Evolutionary conservation across 2,329 filamentous ascomycete genomes (phyloP).

Genomic region (Thermothelomyces thermophilus): DNA sequence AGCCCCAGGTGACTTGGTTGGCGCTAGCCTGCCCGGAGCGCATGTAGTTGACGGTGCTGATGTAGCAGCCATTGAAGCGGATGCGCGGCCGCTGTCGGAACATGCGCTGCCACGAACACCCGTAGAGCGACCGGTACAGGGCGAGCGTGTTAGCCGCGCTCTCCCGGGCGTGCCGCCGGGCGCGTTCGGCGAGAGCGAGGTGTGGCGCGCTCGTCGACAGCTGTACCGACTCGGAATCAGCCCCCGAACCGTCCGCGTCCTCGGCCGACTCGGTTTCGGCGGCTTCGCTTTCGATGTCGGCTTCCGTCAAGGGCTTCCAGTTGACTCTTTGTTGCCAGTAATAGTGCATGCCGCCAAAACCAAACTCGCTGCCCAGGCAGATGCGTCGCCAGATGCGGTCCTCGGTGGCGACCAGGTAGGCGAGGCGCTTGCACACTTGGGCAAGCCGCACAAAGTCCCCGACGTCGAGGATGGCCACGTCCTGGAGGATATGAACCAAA

Average conservation of each 20-base stretch:
- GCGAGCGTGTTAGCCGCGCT: conserved; percentile 35
- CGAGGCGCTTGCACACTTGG: conserved; percentile 78
- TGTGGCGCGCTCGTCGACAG: background rate
- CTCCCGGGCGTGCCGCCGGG: conserved; percentile 23
- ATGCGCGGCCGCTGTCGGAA: conserved; percentile 79
- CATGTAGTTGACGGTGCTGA: conserved; percentile 92
- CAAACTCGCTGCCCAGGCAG: conserved; percentile 63
- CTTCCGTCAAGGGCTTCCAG: conserved; percentile 44
- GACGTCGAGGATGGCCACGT: conserved; percentile 67
- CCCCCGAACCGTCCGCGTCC: background rate
- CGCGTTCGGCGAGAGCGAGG: conserved; percentile 33
- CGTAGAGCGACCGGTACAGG: conserved; percentile 41
- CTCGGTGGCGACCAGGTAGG: conserved; percentile 77
- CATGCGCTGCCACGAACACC: conserved; percentile 56
- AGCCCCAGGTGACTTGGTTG: conserved; percentile 67
- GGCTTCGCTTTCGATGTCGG: conserved; percentile 24
- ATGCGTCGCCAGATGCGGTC: conserved; percentile 80
- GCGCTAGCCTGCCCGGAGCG: conserved; percentile 69
- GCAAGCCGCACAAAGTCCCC: conserved; percentile 69
- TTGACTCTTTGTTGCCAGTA: conserved; percentile 58
- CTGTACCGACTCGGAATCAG: background rate
- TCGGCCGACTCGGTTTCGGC: conserved; percentile 25
- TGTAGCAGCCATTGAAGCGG: conserved; percentile 93
- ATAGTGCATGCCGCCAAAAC: conserved; percentile 80
- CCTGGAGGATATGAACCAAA: conserved; percentile 67